Evolutionary conservation across 2,329 filamentous ascomycete species (phyloP).

Genomic region (Penicillium psychrosexuale): DNA sequence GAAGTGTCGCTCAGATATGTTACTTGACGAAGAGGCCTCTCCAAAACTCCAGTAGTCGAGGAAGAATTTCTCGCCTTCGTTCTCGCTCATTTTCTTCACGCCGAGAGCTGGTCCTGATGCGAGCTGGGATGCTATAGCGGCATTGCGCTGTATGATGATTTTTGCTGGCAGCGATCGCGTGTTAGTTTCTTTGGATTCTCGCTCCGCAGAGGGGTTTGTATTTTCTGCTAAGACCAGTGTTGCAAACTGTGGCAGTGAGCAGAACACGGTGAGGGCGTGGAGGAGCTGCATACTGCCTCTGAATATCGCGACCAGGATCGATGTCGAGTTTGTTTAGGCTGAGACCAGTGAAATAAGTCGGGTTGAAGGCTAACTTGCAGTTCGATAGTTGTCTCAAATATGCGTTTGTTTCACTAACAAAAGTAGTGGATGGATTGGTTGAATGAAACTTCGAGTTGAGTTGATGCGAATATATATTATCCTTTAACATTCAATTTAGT

Average conservation of each 20-base stretch:
- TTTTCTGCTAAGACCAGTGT: neutral
- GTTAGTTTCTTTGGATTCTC: neutral
- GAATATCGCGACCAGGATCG: neutral
- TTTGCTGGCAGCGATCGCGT: neutral
- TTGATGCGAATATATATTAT: neutral
- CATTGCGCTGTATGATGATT: slow-evolving; percentile 22
- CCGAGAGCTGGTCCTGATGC: slow-evolving; percentile 25
- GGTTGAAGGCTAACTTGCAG: neutral
- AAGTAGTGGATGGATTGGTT: neutral
- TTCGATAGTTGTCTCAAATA: neutral
- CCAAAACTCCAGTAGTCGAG: slow-evolving; percentile 46
- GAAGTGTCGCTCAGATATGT: slow-evolving; percentile 8
- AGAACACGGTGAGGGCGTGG: neutral
- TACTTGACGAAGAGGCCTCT: slow-evolving; percentile 6
- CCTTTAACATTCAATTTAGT: neutral
- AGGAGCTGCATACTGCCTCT: neutral
- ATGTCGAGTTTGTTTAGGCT: neutral
- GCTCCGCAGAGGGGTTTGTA: neutral
- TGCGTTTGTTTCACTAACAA: neutral
- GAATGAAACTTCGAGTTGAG: neutral
- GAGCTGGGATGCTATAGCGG: slow-evolving; percentile 31
- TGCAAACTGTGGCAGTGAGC: neutral
- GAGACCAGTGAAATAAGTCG: neutral
- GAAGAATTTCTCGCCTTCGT: slow-evolving; percentile 50
- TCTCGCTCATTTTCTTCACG: slow-evolving; percentile 46